phyloP scores from a whole-genome alignment of 2,329 filamentous ascomycete species.

The Lachnellula occidentalis region DNA sequence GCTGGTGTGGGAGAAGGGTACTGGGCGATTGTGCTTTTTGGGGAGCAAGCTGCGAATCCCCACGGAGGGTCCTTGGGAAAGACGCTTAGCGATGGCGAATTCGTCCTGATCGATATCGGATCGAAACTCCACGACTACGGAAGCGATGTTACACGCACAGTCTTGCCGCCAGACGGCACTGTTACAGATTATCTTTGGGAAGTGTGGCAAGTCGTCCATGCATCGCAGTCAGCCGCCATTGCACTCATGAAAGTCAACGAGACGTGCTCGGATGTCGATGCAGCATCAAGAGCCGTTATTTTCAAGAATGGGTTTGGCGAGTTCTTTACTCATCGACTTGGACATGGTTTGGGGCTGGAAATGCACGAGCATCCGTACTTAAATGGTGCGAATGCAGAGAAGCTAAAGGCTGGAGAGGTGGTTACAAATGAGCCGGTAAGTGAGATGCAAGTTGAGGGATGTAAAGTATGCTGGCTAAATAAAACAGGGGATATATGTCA shows the following conservation, averaged over 20 bases:
- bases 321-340: slow-evolving; percentile 55
- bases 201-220: slow-evolving; percentile 54
- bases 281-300: slow-evolving; percentile 52
- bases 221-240: slow-evolving; percentile 52
- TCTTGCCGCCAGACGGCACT: slow-evolving; percentile 30
- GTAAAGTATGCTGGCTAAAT: background rate
- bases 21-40: slow-evolving; percentile 59
- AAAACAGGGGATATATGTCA: slow-evolving; percentile 50
- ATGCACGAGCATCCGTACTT: slow-evolving; percentile 60
- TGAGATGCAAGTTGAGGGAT: background rate
- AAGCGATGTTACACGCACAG: slow-evolving; percentile 57
- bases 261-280: slow-evolving; percentile 53
- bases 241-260: slow-evolving; percentile 44
- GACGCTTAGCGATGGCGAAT: slow-evolving; percentile 45
- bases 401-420: slow-evolving; percentile 50
- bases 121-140: slow-evolving; percentile 53
- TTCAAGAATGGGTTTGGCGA: slow-evolving; percentile 40
- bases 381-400: slow-evolving; percentile 52
- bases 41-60: slow-evolving; percentile 35
- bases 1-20: slow-evolving; percentile 49
- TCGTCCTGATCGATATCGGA: slow-evolving; percentile 57
- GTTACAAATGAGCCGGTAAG: slow-evolving; percentile 54
- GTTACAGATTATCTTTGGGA: slow-evolving; percentile 33
- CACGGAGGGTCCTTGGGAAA: slow-evolving; percentile 39
- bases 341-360: slow-evolving; percentile 60